phyloP scores from a whole-genome alignment of 441 rosid species.

The Pelargonium myrrhifolium region DNA sequence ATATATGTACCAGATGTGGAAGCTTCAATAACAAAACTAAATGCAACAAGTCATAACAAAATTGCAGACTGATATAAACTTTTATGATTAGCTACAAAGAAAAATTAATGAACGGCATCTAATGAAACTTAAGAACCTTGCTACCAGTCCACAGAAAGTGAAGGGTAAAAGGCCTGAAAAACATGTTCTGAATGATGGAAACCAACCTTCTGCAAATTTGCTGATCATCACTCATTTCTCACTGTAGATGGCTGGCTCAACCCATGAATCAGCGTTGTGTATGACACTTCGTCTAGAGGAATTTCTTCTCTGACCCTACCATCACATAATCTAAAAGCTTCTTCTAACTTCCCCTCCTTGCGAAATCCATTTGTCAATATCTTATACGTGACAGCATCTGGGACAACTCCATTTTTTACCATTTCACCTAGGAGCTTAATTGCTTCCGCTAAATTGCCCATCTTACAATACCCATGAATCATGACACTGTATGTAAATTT shows the following conservation, averaged over 20 bases:
- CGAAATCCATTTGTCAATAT: constrained; percentile 40
- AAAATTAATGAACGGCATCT: not conserved
- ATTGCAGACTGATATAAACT: not conserved
- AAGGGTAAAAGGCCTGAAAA: not conserved
- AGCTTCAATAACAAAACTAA: not conserved
- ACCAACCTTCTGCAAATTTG: constrained; percentile 11
- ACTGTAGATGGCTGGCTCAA: constrained; percentile 28
- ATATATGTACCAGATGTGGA: not conserved
- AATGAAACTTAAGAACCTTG: not conserved
- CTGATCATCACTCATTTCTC: constrained; percentile 27
- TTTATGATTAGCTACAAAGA: not conserved
- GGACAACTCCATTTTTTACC: constrained; percentile 40
- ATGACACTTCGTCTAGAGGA: constrained; percentile 38
- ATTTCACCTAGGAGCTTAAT: constrained; percentile 40
- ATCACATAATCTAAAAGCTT: constrained; percentile 35
- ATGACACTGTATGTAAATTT: constrained; percentile 52
- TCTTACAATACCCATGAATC: constrained; percentile 47
- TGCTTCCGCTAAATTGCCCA: constrained; percentile 45
- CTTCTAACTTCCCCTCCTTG: constrained; percentile 39
- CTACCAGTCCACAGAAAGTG: not conserved
- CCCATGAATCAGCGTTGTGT: constrained; percentile 44
- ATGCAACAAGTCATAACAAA: not conserved
- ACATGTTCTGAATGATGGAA: constrained; percentile 6
- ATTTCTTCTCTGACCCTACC: constrained; percentile 21
- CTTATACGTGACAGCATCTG: constrained; percentile 48